These are phyloP conservation scores for Cladobotryum mycophilum DNA, from an alignment of 2,329 filamentous ascomycete genomes.

Conservation along the genomic window DNA sequence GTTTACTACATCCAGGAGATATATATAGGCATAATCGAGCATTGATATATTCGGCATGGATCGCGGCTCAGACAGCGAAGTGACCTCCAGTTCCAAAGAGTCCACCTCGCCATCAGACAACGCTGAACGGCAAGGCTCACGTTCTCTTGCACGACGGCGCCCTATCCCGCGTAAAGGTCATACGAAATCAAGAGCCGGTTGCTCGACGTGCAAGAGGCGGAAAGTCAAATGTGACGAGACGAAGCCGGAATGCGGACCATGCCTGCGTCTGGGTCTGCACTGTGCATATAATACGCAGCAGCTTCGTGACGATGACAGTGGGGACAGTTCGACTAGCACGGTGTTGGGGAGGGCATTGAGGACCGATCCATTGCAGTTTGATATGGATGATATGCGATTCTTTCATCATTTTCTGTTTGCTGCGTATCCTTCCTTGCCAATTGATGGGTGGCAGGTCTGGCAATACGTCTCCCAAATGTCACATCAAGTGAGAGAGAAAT, in stretches of 20 bases:
- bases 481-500: slow-evolving; percentile 25
- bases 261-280: slow-evolving; percentile 27
- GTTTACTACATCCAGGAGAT: too few relatives aligned
- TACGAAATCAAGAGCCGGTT: slow-evolving; percentile 15
- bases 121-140: too few relatives aligned
- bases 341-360: too few relatives aligned
- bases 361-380: slow-evolving; percentile 22
- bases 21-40: too few relatives aligned
- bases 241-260: slow-evolving; percentile 29
- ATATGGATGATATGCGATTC: slow-evolving; percentile 41
- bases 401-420: slow-evolving; percentile 47
- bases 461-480: slow-evolving; percentile 30
- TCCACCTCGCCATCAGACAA: too few relatives aligned
- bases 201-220: slow-evolving; percentile 26
- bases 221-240: slow-evolving; percentile 41
- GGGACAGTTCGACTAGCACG: background rate
- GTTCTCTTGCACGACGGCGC: too few relatives aligned
- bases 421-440: slow-evolving; percentile 36
- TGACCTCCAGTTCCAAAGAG: too few relatives aligned
- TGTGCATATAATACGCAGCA: slow-evolving; percentile 29
- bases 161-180: too few relatives aligned
- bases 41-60: too few relatives aligned
- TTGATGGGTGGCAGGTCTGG: slow-evolving; percentile 32
- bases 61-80: too few relatives aligned
- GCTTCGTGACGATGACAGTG: background rate